Percentiles rank a stretch among this genome's conserved stretches.
Evolutionary conservation across 352 stramenopile genomes (phyloP).

Genomic region (Pythium coloratum): DNA sequence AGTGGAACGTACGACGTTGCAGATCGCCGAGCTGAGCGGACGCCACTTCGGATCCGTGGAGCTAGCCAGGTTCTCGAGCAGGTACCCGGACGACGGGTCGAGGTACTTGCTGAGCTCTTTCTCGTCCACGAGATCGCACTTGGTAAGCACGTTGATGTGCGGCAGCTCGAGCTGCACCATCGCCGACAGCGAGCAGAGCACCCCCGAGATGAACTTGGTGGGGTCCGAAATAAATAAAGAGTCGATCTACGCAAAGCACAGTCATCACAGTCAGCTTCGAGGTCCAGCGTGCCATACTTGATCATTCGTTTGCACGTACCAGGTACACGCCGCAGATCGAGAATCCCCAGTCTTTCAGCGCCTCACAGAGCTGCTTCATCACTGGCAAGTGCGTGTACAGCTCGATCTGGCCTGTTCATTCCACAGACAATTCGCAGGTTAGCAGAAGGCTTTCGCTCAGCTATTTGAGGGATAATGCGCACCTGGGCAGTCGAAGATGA

Average conservation of each 20-base stretch:
- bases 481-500: slow-evolving; percentile 99
- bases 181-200: slow-evolving; percentile 95
- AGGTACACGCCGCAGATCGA: slow-evolving; percentile 90
- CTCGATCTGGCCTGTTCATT: slow-evolving; percentile 82
- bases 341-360: slow-evolving; percentile 85
- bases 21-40: slow-evolving; percentile 77
- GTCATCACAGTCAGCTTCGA: not conserved
- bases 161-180: slow-evolving; percentile 99
- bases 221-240: slow-evolving; percentile 94
- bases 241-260: slow-evolving; percentile 67
- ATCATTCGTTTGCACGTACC: slow-evolving; percentile 26
- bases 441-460: not conserved
- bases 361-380: slow-evolving; percentile 88
- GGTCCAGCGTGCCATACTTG: not conserved
- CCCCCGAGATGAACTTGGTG: slow-evolving; percentile 97
- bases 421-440: not conserved
- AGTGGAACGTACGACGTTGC: slow-evolving; percentile 71
- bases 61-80: slow-evolving; percentile 81
- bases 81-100: slow-evolving; percentile 80
- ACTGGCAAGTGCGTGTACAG: slow-evolving; percentile 91
- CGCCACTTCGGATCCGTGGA: slow-evolving; percentile 83
- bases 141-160: slow-evolving; percentile 92
- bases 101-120: slow-evolving; percentile 88
- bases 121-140: slow-evolving; percentile 90
- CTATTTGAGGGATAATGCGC: slow-evolving; percentile 10